Base-by-base conservation (phyloP, 768 basidiomycete genomes). In the Tricholoma bakamatsutake region DNA sequence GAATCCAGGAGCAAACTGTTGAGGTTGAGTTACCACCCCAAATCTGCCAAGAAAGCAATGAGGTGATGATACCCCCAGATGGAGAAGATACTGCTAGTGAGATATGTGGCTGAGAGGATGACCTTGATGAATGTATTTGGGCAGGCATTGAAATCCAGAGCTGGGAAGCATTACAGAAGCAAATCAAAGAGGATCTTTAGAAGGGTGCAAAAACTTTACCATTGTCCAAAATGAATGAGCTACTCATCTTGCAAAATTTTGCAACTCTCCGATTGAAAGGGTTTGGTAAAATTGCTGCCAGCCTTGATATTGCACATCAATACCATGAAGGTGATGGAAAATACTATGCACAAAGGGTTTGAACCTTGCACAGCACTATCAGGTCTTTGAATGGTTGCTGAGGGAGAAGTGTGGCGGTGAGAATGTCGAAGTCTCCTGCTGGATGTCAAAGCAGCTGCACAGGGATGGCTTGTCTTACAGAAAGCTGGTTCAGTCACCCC, bases 361-460 rank as follows among this genome's bases (percentile, higher is more conserved):
- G 66, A 0, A 64, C 65, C 62, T 75, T 9, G 68, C 71, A 40
- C 57, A 61, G 2, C 71, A 75, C 57, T 75, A 74, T 54, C 72
- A 75, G 53, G 50, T 65, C 10, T 75, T 73, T 51, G 65, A 71
- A 54, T 62, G 68, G 34, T 65, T 73, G 3, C 71, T 71, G 9
- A 8, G 24, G 0, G 69, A 73, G 46, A 61, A 59, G 8, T 51
- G 58, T 21, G 69, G 70, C 11, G 65, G 71, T 3, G 21, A 15
- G 12, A 42, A 50, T n/a, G 61, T 57, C 37, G 17, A 13, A 62
- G 55, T 13, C 54, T 58, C 17, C 61, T 71, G 4, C 48, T 56
- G 15, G 66, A 71, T 57, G 64, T 68, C 1, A 45, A 57, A 35
- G 50, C 34, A 11, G 45, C 51, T 1, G 52, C 60, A 10, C 49